Conservation (phyloP, 768 basidiomycete genomes). For the Kockovaella imperatae region DNA sequence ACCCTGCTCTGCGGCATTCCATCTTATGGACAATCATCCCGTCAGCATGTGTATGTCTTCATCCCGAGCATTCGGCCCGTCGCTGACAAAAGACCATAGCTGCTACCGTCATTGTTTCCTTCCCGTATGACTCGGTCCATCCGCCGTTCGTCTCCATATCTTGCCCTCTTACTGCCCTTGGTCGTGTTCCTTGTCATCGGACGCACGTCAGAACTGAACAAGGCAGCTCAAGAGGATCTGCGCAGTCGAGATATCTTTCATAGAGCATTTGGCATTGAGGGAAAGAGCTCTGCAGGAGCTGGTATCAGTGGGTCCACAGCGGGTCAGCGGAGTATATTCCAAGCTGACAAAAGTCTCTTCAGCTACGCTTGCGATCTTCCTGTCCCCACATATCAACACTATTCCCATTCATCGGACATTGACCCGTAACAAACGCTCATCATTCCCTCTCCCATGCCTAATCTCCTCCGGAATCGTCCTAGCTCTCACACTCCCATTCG, state of each 20-base stretch:
- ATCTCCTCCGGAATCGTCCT: constrained; percentile 26
- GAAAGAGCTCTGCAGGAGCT: constrained; percentile 32
- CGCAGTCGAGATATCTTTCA: neutral
- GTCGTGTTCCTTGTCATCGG: constrained; percentile 42
- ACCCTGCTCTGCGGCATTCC: no score
- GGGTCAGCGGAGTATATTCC: neutral
- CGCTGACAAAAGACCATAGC: constrained; percentile 7
- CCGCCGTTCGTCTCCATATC: constrained; percentile 15
- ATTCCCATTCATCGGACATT: constrained; percentile 36
- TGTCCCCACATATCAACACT: constrained; percentile 41
- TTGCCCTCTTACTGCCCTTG: constrained; percentile 34
- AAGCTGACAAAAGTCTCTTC: neutral
- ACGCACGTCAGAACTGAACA: constrained; percentile 40
- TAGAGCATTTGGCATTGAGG: constrained; percentile 14
- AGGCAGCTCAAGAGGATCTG: constrained; percentile 19
- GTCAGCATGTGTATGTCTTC: constrained; percentile 19
- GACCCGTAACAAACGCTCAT: constrained; percentile 28
- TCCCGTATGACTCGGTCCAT: constrained; percentile 26
- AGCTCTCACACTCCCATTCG: constrained; percentile 33
- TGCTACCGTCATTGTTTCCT: constrained; percentile 33
- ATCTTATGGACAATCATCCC: constrained; percentile 34
- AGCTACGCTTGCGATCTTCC: constrained; percentile 37
- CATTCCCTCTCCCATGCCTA: constrained; percentile 37
- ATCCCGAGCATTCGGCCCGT: neutral
- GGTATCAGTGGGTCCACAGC: constrained; percentile 33